Evolutionary conservation across 2,329 filamentous ascomycete species (phyloP), one percentile per base, ranked within the genome.

Genomic region (Penicillium aurantiogriseum): DNA sequence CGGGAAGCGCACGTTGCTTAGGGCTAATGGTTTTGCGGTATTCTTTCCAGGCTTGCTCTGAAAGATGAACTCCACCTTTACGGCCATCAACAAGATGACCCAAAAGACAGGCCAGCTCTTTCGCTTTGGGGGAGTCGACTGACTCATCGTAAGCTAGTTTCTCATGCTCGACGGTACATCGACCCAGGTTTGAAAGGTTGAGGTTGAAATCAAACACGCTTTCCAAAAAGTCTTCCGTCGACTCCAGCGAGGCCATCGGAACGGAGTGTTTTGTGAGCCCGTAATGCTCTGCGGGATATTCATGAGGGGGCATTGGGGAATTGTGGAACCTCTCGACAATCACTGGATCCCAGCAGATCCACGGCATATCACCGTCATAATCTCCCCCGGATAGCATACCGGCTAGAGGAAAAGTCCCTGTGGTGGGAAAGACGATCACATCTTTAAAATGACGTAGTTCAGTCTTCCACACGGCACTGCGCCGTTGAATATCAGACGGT

Each of bases 321-420:
- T 87, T 87, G 3, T 64, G 59, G 66, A 88, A 88, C 0, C 71
- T 74, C 1, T 69, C 57, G 0, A 83, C 81, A 0, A 88, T 76
- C 5, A 69, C 69, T 3, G 74, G 71, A 51, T 87, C 84, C 83
- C 84, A 88, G 64, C 82, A 85, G 0, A 85, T 67, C 82, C 84
- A 87, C 29, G 84, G 75, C 3, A 71, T 80, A 56, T 88, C 85
- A 0, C 85, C 85, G 61, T 88, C 85, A 57, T 87, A 88, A 64
- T 88, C 85, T 9, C 85, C 85, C 5, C 85, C 85, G 25, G 85
- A 85, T 0, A 88, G 71, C 66, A 84, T 82, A n/a, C 78, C 77
- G 0, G 84, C 85, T 0, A 85, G 71, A 0, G 85, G 81, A 17
- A 75, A 77, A 8, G 73, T 61, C 0, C 85, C 85, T 56, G 69